Percentiles rank a stretch among this genome's conserved stretches.
Evolutionary conservation across 345 rosid species (phyloP).

Genomic region (Salix purpurea): DNA sequence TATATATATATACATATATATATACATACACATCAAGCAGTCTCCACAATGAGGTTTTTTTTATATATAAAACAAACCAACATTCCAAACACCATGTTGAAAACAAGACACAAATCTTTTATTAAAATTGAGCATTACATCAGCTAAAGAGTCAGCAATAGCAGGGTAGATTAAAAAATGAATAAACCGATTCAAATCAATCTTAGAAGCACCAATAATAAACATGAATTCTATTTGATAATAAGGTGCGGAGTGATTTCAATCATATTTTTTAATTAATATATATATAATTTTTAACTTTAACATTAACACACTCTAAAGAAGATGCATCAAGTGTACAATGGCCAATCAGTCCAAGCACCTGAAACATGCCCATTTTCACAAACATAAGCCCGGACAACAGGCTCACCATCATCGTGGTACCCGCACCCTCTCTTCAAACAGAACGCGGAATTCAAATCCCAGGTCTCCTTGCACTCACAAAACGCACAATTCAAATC

Average conservation of each 20-base stretch:
- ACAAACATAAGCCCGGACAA: conserved; percentile 92
- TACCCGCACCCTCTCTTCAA: conserved; percentile 67
- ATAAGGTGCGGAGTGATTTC: no score
- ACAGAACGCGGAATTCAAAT: conserved; percentile 84
- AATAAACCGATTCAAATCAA: background rate
- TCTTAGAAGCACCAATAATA: no score
- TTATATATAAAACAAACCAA: no score
- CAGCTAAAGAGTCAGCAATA: background rate
- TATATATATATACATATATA: no score
- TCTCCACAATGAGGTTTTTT: no score
- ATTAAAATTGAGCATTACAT: background rate
- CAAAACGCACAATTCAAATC: conserved; percentile 81
- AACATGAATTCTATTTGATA: no score
- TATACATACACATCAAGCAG: no score
- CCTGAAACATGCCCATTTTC: conserved; percentile 97
- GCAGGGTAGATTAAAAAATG: background rate
- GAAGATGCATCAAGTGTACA: conserved; percentile 45
- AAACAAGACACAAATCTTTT: background rate
- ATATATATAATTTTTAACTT: no score
- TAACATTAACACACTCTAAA: background rate
- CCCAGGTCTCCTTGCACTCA: conserved; percentile 73
- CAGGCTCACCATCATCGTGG: conserved; percentile 94
- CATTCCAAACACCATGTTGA: background rate
- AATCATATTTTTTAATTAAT: no score
- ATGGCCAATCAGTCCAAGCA: conserved; percentile 79